Conservation (phyloP, 140 eudicot species). For the Ambrosia hybrid region DNA sequence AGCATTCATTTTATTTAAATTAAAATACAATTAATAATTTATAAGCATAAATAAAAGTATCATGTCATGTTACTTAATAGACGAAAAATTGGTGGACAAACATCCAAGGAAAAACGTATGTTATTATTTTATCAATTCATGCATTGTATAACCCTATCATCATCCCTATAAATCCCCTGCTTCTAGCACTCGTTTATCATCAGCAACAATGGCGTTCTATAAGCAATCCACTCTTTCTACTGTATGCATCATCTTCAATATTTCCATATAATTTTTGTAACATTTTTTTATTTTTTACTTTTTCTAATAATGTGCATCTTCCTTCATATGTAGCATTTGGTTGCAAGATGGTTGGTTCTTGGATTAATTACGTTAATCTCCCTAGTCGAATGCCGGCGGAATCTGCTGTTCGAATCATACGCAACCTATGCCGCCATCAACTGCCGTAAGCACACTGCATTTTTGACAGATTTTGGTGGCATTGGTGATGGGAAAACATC, state of each 20-base stretch:
- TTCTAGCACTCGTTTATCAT: background rate
- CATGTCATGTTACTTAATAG: constrained; percentile 9
- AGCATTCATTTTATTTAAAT: too few relatives aligned
- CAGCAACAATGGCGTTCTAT: constrained; percentile 19
- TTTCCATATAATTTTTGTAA: background rate
- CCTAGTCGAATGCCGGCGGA: constrained; percentile 29
- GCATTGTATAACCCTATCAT: background rate
- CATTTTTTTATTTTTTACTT: background rate
- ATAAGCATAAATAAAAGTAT: constrained; percentile 3
- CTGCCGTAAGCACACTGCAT: constrained; percentile 65
- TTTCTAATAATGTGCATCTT: background rate
- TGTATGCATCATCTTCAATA: constrained; percentile 22
- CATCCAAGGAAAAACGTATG: background rate
- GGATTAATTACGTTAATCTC: constrained; percentile 12
- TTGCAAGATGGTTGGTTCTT: constrained; percentile 17
- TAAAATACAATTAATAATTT: background rate
- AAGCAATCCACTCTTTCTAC: constrained; percentile 18
- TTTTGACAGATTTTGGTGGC: constrained; percentile 75
- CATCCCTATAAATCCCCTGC: constrained; percentile 25
- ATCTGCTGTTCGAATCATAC: background rate
- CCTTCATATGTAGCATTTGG: constrained; percentile 24
- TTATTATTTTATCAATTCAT: constrained; percentile 4
- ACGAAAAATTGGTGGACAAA: constrained; percentile 18
- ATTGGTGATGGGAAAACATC: constrained; percentile 66
- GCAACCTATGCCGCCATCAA: constrained; percentile 43